Base-by-base conservation (phyloP, 2,329 filamentous ascomycete species). In the Trichoderma afroharzianum region DNA sequence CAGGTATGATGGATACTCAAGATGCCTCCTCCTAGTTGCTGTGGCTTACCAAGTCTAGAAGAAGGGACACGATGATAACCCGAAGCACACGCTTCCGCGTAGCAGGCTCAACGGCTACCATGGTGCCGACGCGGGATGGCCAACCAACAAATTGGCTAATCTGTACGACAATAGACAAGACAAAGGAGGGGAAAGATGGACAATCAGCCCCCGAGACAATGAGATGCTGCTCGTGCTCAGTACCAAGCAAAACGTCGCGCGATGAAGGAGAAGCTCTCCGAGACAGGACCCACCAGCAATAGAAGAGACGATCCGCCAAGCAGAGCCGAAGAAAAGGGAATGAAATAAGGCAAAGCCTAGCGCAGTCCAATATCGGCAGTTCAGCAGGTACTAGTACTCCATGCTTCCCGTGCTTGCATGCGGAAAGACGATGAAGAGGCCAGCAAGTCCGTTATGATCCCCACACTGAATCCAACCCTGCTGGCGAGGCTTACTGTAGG, bases 41-140 rank as follows among this genome's bases (percentile, higher is more conserved):
- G 63, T 43, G 43, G 30, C 63, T 30, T 88, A 98, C 95, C 82
- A 98, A 83, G 81, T 98, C 95, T 14, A 98, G 87, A 18, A 98
- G 87, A 53, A 98, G 86, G 68, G 95, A 98, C 73, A 96, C 86
- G 81, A 97, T 95, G 74, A 98, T 89, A 76, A 98, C 94, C 77
- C 88, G 91, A 74, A 98, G 86, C 74, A 98, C 94, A 83, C 87
- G 91, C 83, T 93, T 97, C 73, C 95, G 90, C 80, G 85, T 85
- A 71, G 82, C 80, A 62, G 86, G 81, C 75, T 88, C 86, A 36
- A 89, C 82, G 14, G 77, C 71, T 57, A 84, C 81, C 84, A 86
- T 70, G 53, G 24, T 28, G 30, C 39, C 21, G 55, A 24, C 47
- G 6, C 36, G 57, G 39, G 9, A 62, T 2, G 28, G 28, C 28